Conservation (phyloP, 371 early-diverging fungal genomes). For the Mortierella sp. region DNA sequence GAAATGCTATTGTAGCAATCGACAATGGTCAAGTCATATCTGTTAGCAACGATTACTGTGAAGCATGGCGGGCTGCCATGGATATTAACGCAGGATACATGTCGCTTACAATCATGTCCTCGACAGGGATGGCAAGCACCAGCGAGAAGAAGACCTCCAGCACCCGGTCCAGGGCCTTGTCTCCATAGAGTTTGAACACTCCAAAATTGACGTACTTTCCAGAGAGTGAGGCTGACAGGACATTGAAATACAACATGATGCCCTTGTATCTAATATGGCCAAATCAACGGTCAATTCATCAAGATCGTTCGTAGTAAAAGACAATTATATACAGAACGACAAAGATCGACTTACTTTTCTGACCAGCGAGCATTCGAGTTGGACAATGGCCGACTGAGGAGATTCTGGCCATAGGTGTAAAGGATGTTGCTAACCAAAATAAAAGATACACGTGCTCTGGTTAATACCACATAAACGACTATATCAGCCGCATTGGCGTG, state of each 20-base stretch:
- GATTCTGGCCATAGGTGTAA: conserved; percentile 48
- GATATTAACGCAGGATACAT: too few relatives aligned
- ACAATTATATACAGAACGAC: neutral
- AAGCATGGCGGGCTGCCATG: too few relatives aligned
- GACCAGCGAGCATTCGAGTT: conserved; percentile 28
- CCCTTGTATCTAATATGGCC: conserved; percentile 77
- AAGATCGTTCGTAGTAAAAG: neutral
- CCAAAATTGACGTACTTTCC: conserved; percentile 94
- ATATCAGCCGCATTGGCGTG: too few relatives aligned
- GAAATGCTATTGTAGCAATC: conserved; percentile 60
- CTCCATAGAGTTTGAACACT: conserved; percentile 91
- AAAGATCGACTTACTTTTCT: conserved; percentile 31
- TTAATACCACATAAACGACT: too few relatives aligned
- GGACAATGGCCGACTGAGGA: conserved; percentile 25
- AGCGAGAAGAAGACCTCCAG: conserved; percentile 76
- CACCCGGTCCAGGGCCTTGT: conserved; percentile 82
- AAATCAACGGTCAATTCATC: neutral
- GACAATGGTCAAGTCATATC: too few relatives aligned
- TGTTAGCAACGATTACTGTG: neutral
- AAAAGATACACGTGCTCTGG: too few relatives aligned
- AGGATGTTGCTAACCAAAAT: conserved; percentile 53
- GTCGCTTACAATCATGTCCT: conserved; percentile 76
- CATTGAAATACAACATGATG: conserved; percentile 79
- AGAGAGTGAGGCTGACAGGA: conserved; percentile 75
- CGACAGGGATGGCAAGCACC: conserved; percentile 77